These are phyloP conservation scores for Pichia membranifaciens DNA, from an alignment of 805 yeast genomes.

Conservation along the genomic window DNA sequence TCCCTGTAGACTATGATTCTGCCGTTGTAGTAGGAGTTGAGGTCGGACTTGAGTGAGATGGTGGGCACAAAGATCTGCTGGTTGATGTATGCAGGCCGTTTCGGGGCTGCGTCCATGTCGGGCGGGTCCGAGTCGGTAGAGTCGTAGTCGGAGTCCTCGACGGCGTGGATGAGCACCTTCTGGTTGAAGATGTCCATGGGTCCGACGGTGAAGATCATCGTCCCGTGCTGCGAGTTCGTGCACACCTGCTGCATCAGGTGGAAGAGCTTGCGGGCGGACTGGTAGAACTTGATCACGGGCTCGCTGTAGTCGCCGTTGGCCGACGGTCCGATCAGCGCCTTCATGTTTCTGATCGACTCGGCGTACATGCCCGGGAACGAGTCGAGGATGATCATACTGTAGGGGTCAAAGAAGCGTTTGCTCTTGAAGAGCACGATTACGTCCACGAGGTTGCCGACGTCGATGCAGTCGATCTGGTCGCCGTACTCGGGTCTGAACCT, in stretches of 20 bases:
- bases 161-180: conserved; percentile 15
- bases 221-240: conserved; percentile 5
- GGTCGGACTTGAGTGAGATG: conserved; percentile 24
- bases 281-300: conserved; percentile 20
- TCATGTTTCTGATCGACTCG: conserved; percentile 10
- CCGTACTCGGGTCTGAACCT: conserved; percentile 5
- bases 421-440: conserved; percentile 20
- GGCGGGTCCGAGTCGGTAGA: neutral
- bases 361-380: conserved; percentile 26
- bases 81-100: conserved; percentile 13
- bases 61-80: conserved; percentile 30
- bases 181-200: conserved; percentile 25
- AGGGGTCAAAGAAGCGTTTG: conserved; percentile 12
- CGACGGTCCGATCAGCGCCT: neutral
- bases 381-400: conserved; percentile 24
- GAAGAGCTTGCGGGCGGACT: conserved; percentile 18
- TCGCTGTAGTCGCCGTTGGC: conserved; percentile 9
- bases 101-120: neutral
- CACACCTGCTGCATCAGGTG: conserved; percentile 5
- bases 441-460: conserved; percentile 18
- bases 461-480: conserved; percentile 14
- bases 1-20: conserved; percentile 28
- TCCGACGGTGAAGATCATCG: conserved; percentile 25
- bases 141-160: conserved; percentile 1
- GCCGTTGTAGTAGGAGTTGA: conserved; percentile 25